Evolutionary conservation across 345 rosid genomes (phyloP).

Genomic region (Jatropha curcas): DNA sequence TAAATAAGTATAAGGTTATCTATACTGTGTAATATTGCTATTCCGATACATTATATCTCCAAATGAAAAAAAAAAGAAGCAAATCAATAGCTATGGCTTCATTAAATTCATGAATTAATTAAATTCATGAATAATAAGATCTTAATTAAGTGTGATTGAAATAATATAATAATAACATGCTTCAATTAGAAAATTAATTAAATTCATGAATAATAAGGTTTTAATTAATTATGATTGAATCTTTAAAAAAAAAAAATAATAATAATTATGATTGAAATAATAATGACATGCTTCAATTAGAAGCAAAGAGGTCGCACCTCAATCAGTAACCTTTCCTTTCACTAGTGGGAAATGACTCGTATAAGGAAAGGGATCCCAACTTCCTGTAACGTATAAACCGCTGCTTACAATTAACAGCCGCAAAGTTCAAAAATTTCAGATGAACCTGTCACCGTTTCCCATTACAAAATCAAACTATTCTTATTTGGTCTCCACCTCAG

Average conservation of each 20-base stretch:
- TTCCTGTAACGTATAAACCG: background rate
- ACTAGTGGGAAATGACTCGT: background rate
- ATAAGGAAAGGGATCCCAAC: background rate
- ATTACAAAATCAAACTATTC: too few species aligned
- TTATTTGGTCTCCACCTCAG: too few species aligned
- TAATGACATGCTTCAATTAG: background rate
- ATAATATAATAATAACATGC: background rate
- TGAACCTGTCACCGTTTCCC: background rate
- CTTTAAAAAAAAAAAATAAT: too few species aligned
- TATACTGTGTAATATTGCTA: too few species aligned
- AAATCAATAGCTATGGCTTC: too few species aligned
- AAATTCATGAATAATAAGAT: background rate
- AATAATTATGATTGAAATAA: background rate
- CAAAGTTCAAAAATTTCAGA: background rate
- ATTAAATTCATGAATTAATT: too few species aligned
- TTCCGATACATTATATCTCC: too few species aligned
- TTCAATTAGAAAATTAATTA: background rate
- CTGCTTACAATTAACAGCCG: background rate
- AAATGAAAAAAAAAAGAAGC: too few species aligned
- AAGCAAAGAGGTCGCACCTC: background rate
- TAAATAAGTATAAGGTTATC: too few species aligned
- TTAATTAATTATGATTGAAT: too few species aligned
- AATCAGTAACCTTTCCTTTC: background rate
- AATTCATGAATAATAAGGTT: too few species aligned
- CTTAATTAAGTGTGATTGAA: background rate